Conservation (phyloP, 495 filamentous ascomycete species). For the Chaetomium cochliodes region DNA sequence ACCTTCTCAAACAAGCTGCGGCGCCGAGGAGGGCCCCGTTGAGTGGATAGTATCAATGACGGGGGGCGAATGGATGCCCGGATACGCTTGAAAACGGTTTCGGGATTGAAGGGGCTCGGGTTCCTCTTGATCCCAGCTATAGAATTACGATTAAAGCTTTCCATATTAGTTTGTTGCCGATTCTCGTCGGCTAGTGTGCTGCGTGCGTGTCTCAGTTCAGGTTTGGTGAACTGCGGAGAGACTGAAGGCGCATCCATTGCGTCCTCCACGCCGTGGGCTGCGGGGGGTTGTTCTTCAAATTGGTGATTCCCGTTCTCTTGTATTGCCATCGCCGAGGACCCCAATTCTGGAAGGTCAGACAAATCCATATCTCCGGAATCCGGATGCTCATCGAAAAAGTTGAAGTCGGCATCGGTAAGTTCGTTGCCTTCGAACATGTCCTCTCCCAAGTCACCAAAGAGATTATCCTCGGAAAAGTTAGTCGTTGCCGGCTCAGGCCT, state of each 20-base stretch:
- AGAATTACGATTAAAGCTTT: slow-evolving; percentile 35
- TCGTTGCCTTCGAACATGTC: slow-evolving; percentile 77
- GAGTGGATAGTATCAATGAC: slow-evolving; percentile 20
- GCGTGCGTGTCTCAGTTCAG: slow-evolving; percentile 49
- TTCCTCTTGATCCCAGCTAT: slow-evolving; percentile 40
- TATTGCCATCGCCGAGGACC: slow-evolving; percentile 10
- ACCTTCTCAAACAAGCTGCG: slow-evolving; percentile 51
- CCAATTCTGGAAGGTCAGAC: slow-evolving; percentile 24
- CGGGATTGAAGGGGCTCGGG: slow-evolving; percentile 50
- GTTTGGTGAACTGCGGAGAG: slow-evolving; percentile 46
- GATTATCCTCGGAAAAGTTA: slow-evolving; percentile 53
- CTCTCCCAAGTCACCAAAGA: slow-evolving; percentile 69
- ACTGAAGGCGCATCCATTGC: slow-evolving; percentile 13
- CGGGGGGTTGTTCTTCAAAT: slow-evolving; percentile 13
- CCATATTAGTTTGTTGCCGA: slow-evolving; percentile 32
- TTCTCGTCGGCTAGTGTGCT: slow-evolving; percentile 41
- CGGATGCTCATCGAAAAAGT: slow-evolving; percentile 70
- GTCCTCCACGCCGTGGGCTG: not conserved
- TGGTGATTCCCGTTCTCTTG: slow-evolving; percentile 19
- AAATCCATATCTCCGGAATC: slow-evolving; percentile 40
- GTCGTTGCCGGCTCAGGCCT: slow-evolving; percentile 42
- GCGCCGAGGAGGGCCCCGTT: slow-evolving; percentile 18
- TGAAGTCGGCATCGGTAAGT: slow-evolving; percentile 89
- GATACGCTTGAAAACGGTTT: slow-evolving; percentile 55
- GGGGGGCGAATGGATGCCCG: slow-evolving; percentile 37